Conservation (phyloP, 2,329 filamentous ascomycete genomes). For the Cyphellophora europaea region DNA sequence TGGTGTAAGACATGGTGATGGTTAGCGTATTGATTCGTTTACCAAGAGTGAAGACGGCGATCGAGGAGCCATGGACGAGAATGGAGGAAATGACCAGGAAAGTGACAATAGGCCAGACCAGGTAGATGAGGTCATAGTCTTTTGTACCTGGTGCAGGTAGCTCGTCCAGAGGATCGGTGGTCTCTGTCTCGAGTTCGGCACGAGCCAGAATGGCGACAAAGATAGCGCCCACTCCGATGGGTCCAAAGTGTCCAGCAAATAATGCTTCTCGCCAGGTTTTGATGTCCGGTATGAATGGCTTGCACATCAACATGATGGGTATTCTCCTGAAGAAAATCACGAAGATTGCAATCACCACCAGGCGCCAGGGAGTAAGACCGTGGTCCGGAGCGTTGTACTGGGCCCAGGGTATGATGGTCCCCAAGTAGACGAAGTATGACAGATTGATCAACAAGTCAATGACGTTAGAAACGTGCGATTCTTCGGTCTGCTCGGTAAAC, state of each 20-base stretch:
- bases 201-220: conserved; percentile 89
- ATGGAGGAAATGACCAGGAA: conserved; percentile 95
- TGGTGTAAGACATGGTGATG: conserved; percentile 92
- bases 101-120: conserved; percentile 92
- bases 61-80: conserved; percentile 91
- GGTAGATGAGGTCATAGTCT: conserved; percentile 62
- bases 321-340: conserved; percentile 95
- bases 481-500: conserved; percentile 97
- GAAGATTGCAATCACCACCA: conserved; percentile 87
- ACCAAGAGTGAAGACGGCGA: conserved; percentile 93
- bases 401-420: conserved; percentile 93
- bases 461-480: conserved; percentile 97
- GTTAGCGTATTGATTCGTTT: conserved; percentile 97
- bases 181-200: conserved; percentile 74
- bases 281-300: conserved; percentile 89
- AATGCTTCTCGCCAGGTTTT: conserved; percentile 97
- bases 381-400: conserved; percentile 69
- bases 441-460: conserved; percentile 95
- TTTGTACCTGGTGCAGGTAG: conserved; percentile 41
- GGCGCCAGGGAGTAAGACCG: conserved; percentile 74
- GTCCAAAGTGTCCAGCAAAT: conserved; percentile 95
- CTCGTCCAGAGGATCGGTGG: conserved; percentile 65
- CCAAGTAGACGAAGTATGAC: conserved; percentile 96
- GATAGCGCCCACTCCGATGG: conserved; percentile 92
- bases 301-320: conserved; percentile 83